Percentiles rank a stretch among this genome's conserved stretches.
These are phyloP conservation scores for Psilocybe subaeruginosa DNA, from an alignment of 768 basidiomycete genomes.

Conservation along the genomic window DNA sequence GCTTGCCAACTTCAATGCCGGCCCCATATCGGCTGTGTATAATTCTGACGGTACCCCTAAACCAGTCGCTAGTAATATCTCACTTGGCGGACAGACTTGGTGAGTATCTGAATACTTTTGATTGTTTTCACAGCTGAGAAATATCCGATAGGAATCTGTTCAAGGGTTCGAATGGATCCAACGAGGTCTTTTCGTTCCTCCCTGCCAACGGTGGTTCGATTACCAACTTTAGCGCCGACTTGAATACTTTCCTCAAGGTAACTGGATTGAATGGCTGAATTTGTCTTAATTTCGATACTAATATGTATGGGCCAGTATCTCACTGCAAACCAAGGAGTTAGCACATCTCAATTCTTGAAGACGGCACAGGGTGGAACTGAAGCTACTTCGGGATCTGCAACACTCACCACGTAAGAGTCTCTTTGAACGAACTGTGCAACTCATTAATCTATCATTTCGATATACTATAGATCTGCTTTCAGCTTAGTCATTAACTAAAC, in stretches of 20 bases:
- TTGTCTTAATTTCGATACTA: not conserved
- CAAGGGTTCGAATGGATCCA: slow-evolving; percentile 53
- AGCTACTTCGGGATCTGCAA: slow-evolving; percentile 59
- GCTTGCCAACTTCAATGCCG: slow-evolving; percentile 60
- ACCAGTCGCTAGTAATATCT: slow-evolving; percentile 46
- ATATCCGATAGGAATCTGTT: slow-evolving; percentile 51
- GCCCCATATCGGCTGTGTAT: slow-evolving; percentile 58
- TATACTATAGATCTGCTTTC: slow-evolving; percentile 40
- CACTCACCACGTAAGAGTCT: slow-evolving; percentile 50
- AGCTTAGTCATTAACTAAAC: slow-evolving; percentile 47
- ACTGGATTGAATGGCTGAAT: not conserved
- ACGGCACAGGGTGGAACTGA: slow-evolving; percentile 69
- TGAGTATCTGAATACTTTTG: slow-evolving; percentile 21
- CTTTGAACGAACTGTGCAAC: too few species aligned
- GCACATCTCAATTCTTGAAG: slow-evolving; percentile 55
- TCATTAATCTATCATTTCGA: not conserved
- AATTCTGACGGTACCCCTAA: slow-evolving; percentile 45
- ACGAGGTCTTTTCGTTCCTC: slow-evolving; percentile 56
- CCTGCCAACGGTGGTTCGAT: slow-evolving; percentile 36
- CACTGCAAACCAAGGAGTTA: slow-evolving; percentile 45
- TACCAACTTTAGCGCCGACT: slow-evolving; percentile 54
- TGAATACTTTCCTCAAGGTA: slow-evolving; percentile 56
- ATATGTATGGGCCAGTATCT: slow-evolving; percentile 45
- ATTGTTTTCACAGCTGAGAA: not conserved
- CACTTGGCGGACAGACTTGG: slow-evolving; percentile 56